Conservation (phyloP, 164 flowering plant genomes). For the Chimonanthus praecox region DNA sequence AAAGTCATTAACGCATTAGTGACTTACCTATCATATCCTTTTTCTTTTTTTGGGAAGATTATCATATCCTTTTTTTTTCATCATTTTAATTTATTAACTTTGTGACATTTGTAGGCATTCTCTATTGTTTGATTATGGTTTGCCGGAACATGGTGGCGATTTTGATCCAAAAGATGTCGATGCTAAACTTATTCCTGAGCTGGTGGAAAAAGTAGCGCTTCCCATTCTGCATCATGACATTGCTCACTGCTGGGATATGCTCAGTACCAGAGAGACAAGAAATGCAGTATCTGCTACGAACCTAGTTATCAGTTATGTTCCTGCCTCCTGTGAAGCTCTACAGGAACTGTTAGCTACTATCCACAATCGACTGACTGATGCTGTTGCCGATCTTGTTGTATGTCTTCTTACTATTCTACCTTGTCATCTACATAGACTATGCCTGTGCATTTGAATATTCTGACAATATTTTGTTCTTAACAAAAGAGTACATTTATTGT, state of each 20-base stretch:
- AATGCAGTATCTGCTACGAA: constrained; percentile 77
- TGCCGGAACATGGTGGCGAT: constrained; percentile 49
- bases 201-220: constrained; percentile 85
- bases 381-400: constrained; percentile 62
- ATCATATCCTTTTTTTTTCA: background rate
- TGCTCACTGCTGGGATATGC: constrained; percentile 85
- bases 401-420: background rate
- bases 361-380: constrained; percentile 63
- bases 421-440: background rate
- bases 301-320: constrained; percentile 59
- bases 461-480: background rate
- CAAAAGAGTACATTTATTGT: background rate
- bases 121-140: constrained; percentile 70
- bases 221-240: constrained; percentile 87
- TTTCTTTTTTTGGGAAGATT: background rate
- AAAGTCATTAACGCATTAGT: background rate
- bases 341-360: constrained; percentile 58
- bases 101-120: constrained; percentile 53
- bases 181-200: constrained; percentile 72
- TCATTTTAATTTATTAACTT: background rate
- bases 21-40: background rate
- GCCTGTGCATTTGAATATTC: background rate
- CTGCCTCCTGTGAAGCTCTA: constrained; percentile 61
- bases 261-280: constrained; percentile 68
- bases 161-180: constrained; percentile 63